These are phyloP conservation scores for Protoeuglena noctilucae DNA, from an alignment of 139 green algal species.

Conservation along the genomic window DNA sequence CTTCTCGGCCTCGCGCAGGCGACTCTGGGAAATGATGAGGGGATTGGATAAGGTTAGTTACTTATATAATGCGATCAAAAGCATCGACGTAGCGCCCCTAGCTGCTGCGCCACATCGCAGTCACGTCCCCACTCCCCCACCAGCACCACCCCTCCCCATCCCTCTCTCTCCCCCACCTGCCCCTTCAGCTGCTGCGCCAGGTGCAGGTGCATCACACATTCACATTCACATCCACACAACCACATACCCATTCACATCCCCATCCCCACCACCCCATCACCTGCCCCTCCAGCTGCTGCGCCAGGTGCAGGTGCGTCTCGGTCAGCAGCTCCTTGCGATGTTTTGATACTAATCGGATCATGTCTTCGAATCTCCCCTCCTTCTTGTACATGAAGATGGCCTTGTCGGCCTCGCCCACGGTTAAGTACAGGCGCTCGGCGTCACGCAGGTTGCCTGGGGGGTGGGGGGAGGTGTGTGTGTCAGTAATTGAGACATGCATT, in stretches of 20 bases:
- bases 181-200: constrained; percentile 39
- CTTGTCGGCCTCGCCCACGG: constrained; percentile 39
- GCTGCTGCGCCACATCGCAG: too few relatives aligned
- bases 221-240: too few relatives aligned
- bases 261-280: too few relatives aligned
- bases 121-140: too few relatives aligned
- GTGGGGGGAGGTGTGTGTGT: too few relatives aligned
- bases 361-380: constrained; percentile 40
- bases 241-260: too few relatives aligned
- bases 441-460: constrained; percentile 50
- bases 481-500: too few relatives aligned
- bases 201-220: too few relatives aligned
- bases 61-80: too few relatives aligned
- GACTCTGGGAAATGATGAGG: neutral
- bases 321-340: constrained; percentile 30
- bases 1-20: constrained; percentile 44
- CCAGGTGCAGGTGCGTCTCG: constrained; percentile 28
- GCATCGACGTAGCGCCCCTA: too few relatives aligned
- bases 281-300: constrained; percentile 33
- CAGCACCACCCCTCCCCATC: too few relatives aligned
- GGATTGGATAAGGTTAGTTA: neutral
- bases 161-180: too few relatives aligned
- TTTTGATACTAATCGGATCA: constrained; percentile 49
- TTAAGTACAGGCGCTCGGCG: constrained; percentile 55
- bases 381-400: constrained; percentile 73